Percentiles rank a stretch among this genome's conserved stretches.
phyloP scores from a whole-genome alignment of 257 asterid species.

The Catharanthus roseus region DNA sequence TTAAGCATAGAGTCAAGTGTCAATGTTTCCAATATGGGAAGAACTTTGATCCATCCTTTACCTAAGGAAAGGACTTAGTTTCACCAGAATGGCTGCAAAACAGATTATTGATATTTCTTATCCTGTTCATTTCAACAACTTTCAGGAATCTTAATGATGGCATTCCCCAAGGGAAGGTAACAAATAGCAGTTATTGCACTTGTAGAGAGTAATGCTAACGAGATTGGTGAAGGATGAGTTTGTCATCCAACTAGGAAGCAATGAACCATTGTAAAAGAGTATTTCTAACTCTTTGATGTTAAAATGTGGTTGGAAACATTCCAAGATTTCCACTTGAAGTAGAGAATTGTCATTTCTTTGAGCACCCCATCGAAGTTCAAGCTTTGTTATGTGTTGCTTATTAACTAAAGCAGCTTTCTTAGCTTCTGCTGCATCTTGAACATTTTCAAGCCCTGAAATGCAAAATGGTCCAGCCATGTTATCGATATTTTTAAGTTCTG shows the following conservation, averaged over 20 bases:
- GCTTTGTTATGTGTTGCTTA: constrained; percentile 25
- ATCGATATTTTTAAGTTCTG: constrained; percentile 33
- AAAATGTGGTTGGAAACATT: constrained; percentile 39
- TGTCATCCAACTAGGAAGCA: constrained; percentile 43
- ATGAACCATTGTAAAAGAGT: constrained; percentile 28
- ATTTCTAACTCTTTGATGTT: constrained; percentile 30
- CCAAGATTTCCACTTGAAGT: constrained; percentile 26
- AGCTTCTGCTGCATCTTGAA: constrained; percentile 34
- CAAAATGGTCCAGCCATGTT: constrained; percentile 40
- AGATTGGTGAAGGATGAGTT: constrained; percentile 33
- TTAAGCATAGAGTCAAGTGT: constrained; percentile 28
- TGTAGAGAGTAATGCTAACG: constrained; percentile 27
- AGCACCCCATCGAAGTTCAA: constrained; percentile 36
- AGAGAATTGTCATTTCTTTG: neutral
- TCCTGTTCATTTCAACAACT: constrained; percentile 22
- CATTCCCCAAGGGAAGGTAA: constrained; percentile 39
- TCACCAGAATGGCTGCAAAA: constrained; percentile 20
- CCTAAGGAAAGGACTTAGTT: constrained; percentile 22
- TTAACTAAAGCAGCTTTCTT: constrained; percentile 28
- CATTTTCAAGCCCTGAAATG: constrained; percentile 37
- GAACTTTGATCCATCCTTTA: too few species aligned
- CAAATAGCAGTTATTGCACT: constrained; percentile 35
- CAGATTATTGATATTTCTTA: constrained; percentile 25
- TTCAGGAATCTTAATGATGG: constrained; percentile 33
- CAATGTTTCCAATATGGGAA: constrained; percentile 39